Evolutionary conservation across 2,329 filamentous ascomycete species (phyloP).

Genomic region (Fusarium pseudocircinatum): DNA sequence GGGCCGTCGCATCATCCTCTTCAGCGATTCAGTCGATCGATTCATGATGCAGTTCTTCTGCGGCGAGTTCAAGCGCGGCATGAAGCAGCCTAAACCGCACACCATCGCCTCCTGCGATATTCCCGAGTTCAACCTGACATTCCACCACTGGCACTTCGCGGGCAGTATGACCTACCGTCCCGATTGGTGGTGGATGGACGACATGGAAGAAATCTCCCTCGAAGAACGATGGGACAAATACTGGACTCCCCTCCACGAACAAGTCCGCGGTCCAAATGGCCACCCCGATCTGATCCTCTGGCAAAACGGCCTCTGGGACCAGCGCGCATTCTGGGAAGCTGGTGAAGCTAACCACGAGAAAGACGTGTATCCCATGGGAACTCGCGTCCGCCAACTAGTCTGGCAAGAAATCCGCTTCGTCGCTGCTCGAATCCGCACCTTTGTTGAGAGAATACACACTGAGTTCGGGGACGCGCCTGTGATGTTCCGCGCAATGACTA

Average conservation of each 20-base stretch:
- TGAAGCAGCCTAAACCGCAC: conserved; percentile 22
- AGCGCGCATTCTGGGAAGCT: conserved; percentile 33
- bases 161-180: conserved; percentile 28
- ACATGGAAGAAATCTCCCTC: conserved; percentile 30
- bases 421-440: conserved; percentile 21
- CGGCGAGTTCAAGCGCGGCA: conserved; percentile 24
- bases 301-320: conserved; percentile 36
- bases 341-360: conserved; percentile 31
- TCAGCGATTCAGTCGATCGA: conserved; percentile 34
- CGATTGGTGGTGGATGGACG: conserved; percentile 38
- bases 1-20: conserved; percentile 33
- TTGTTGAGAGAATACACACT: conserved; percentile 9
- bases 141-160: conserved; percentile 32
- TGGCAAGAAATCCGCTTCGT: conserved; percentile 34
- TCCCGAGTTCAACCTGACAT: conserved; percentile 31
- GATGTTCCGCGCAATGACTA: conserved; percentile 32
- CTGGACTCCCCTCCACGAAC: conserved; percentile 28
- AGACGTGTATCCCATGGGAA: conserved; percentile 28
- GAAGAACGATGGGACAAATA: conserved; percentile 32
- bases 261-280: conserved; percentile 23
- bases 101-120: conserved; percentile 28
- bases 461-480: conserved; percentile 21
- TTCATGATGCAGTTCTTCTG: conserved; percentile 38
- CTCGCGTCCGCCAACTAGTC: conserved; percentile 24
- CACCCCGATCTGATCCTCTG: conserved; percentile 31